Evolutionary conservation across 371 early-diverging fungal species (phyloP).

Genomic region (Zancudomyces culisetae): DNA sequence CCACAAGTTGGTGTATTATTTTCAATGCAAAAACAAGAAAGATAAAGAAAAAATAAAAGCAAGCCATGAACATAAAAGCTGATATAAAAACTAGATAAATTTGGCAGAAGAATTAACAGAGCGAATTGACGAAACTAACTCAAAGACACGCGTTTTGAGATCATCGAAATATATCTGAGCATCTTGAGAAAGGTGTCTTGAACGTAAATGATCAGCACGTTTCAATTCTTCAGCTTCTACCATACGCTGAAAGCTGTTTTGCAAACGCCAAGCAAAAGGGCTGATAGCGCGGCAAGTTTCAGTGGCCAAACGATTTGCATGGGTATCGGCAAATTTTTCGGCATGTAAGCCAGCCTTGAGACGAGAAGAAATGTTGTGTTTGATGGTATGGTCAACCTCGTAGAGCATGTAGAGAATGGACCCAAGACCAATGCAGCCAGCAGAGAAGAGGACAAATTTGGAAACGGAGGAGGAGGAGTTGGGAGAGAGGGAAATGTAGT

Average conservation of each 20-base stretch:
- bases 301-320: constrained; percentile 47
- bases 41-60: too few relatives aligned
- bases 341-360: constrained; percentile 32
- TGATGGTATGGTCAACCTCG: constrained; percentile 63
- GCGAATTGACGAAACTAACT: constrained; percentile 25
- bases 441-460: constrained; percentile 18
- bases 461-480: constrained; percentile 14
- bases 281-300: constrained; percentile 56
- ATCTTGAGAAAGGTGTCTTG: constrained; percentile 36
- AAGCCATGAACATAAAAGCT: too few relatives aligned
- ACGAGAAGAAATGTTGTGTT: constrained; percentile 58
- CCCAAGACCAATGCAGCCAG: constrained; percentile 36
- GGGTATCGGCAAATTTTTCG: constrained; percentile 38
- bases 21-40: too few relatives aligned
- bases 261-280: constrained; percentile 69
- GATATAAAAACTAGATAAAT: too few relatives aligned
- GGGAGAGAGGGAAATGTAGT: constrained; percentile 4
- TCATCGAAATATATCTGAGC: constrained; percentile 43
- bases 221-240: constrained; percentile 52
- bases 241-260: constrained; percentile 57
- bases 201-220: constrained; percentile 36
- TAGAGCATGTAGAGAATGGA: constrained; percentile 54
- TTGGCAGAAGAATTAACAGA: not conserved
- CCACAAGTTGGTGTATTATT: too few relatives aligned
- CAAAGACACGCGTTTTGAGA: constrained; percentile 26